Conservation (phyloP, 306 rosid species). For the Cucurbita argyrosperma region DNA sequence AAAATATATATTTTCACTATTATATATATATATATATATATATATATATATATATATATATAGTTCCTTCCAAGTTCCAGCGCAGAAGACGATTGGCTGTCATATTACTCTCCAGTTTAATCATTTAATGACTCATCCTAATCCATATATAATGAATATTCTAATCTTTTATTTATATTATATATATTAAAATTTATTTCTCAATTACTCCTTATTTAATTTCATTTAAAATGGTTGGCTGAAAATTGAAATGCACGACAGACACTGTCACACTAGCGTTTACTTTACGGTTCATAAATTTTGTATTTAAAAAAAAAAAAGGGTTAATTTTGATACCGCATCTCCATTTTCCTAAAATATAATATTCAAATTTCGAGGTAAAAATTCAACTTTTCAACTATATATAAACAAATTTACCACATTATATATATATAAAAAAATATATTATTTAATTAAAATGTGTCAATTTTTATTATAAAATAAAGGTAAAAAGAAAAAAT, state of each 20-base stretch:
- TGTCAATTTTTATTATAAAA: too few species aligned
- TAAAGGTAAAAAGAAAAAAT: not conserved
- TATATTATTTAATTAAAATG: too few species aligned
- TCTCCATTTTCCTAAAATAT: too few species aligned
- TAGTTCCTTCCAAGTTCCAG: not conserved
- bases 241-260: not conserved
- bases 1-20: not conserved
- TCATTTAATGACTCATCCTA: not conserved
- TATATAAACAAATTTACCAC: too few species aligned
- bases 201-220: too few species aligned
- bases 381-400: too few species aligned
- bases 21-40: not conserved
- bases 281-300: not conserved
- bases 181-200: too few species aligned
- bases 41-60: not conserved
- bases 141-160: not conserved
- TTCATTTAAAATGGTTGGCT: not conserved
- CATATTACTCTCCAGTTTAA: not conserved
- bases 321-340: too few species aligned
- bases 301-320: not conserved
- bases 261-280: not conserved
- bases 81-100: not conserved
- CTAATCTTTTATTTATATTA: too few species aligned
- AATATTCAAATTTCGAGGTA: too few species aligned
- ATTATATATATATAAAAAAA: too few species aligned